These are phyloP conservation scores for Pseudocercospora macadamiae DNA, from an alignment of 2,329 filamentous ascomycete genomes.

Conservation along the genomic window DNA sequence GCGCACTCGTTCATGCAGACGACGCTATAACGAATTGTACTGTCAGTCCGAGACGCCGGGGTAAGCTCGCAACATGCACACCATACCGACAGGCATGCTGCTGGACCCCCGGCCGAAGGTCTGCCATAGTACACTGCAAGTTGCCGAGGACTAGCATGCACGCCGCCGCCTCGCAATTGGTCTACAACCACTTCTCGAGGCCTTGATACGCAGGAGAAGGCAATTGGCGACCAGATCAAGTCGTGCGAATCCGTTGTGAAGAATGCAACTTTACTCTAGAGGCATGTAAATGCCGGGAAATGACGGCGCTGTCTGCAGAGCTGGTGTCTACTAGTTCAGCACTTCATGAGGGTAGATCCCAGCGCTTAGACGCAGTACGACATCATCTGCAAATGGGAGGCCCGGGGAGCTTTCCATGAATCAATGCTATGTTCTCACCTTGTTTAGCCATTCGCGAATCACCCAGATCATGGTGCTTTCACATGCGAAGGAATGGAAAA, in stretches of 20 bases:
- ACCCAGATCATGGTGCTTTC: background rate
- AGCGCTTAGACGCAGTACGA: conserved; percentile 4
- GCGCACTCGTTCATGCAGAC: background rate
- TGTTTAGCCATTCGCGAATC: background rate
- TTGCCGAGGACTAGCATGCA: background rate
- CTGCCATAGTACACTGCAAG: conserved; percentile 1
- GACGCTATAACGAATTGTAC: background rate
- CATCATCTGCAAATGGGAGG: conserved; percentile 4
- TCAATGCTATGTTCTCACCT: background rate
- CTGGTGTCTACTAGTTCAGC: conserved; percentile 1
- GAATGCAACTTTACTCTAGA: background rate
- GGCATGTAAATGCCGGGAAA: background rate
- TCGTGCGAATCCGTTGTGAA: background rate
- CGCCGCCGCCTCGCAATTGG: background rate
- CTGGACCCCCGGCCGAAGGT: background rate
- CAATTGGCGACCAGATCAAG: background rate
- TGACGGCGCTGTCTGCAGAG: conserved; percentile 9
- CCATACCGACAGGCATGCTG: background rate
- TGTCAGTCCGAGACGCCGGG: background rate
- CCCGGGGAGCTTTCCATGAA: background rate
- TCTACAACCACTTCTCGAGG: background rate
- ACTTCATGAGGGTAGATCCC: conserved; percentile 5
- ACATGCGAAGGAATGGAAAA: conserved; percentile 6
- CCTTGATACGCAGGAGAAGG: no score
- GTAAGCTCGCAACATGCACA: conserved; percentile 1